A percentile compares a stretch with the other conserved stretches of the same genome.
Evolutionary conservation across 2,329 filamentous ascomycete species (phyloP).

Genomic region (Alternaria angustiovoidea): DNA sequence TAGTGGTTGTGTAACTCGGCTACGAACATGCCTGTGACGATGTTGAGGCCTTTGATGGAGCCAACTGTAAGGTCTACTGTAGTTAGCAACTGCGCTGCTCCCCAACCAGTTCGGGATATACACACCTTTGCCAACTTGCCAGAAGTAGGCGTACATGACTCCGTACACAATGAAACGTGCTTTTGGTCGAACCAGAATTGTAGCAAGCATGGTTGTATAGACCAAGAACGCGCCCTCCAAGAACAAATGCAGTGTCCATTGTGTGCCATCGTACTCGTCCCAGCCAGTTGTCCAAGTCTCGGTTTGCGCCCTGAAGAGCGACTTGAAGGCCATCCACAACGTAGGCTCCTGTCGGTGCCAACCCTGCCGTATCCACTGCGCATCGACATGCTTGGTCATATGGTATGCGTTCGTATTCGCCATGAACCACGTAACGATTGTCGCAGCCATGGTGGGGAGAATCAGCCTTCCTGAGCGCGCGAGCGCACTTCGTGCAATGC

Average conservation of each 20-base stretch:
- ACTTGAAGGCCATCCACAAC: slow-evolving; percentile 41
- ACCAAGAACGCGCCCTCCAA: slow-evolving; percentile 54
- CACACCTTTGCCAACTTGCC: slow-evolving; percentile 49
- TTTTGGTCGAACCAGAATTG: slow-evolving; percentile 49
- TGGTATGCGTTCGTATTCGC: slow-evolving; percentile 66
- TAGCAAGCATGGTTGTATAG: slow-evolving; percentile 54
- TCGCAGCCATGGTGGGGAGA: slow-evolving; percentile 65
- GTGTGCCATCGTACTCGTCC: slow-evolving; percentile 54
- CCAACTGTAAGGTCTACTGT: slow-evolving; percentile 40
- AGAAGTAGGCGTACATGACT: slow-evolving; percentile 52
- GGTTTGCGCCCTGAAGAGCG: slow-evolving; percentile 41
- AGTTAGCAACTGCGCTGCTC: slow-evolving; percentile 25
- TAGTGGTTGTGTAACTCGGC: slow-evolving; percentile 65
- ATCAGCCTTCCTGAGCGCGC: slow-evolving; percentile 66
- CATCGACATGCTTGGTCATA: slow-evolving; percentile 64
- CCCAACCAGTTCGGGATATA: not conserved
- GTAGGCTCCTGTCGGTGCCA: slow-evolving; percentile 48
- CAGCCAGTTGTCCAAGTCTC: slow-evolving; percentile 52
- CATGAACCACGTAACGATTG: slow-evolving; percentile 63
- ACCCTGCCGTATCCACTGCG: slow-evolving; percentile 64
- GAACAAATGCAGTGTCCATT: slow-evolving; percentile 56
- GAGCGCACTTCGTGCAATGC: slow-evolving; percentile 66
- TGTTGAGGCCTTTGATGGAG: slow-evolving; percentile 60
- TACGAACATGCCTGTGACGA: slow-evolving; percentile 69
- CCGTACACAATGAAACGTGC: slow-evolving; percentile 47